These are phyloP conservation scores for Debaryomyces sp. DNA, from an alignment of 1,139 yeast species.

Conservation along the genomic window DNA sequence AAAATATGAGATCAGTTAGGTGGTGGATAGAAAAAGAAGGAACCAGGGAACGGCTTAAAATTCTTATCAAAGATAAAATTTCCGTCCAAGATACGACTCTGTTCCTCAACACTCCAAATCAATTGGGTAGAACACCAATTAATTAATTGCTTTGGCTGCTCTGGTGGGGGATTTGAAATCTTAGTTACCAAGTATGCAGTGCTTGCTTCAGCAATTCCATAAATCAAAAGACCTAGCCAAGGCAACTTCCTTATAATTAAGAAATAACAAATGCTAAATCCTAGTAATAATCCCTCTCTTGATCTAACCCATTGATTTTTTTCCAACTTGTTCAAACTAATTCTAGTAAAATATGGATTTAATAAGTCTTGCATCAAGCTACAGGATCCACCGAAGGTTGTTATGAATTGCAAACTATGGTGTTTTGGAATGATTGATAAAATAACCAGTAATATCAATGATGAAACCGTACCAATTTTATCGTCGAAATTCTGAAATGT, in stretches of 20 bases:
- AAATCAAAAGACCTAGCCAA: conserved; percentile 48
- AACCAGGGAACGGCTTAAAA: conserved; percentile 8
- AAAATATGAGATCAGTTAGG: conserved; percentile 14
- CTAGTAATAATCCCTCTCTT: conserved; percentile 60
- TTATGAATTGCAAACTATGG: conserved; percentile 37
- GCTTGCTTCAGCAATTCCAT: conserved; percentile 58
- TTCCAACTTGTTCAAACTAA: conserved; percentile 50
- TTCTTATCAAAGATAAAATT: conserved; percentile 10
- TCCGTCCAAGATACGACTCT: conserved; percentile 8
- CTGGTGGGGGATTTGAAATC: conserved; percentile 56
- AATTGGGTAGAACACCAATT: conserved; percentile 37
- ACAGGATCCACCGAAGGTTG: conserved; percentile 50
- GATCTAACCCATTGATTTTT: conserved; percentile 54
- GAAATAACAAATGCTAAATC: conserved; percentile 57
- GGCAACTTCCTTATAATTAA: conserved; percentile 44
- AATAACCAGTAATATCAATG: conserved; percentile 36
- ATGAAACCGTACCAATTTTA: conserved; percentile 50
- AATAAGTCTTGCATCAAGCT: conserved; percentile 50
- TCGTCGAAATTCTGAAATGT: conserved; percentile 49
- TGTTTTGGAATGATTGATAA: conserved; percentile 36
- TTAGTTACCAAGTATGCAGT: conserved; percentile 59
- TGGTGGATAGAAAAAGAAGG: conserved; percentile 6
- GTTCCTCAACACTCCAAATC: conserved; percentile 27
- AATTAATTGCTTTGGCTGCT: conserved; percentile 21
- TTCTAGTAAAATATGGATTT: conserved; percentile 52